phyloP scores from a whole-genome alignment of 768 basidiomycete species.

The Grammothele lineata region DNA sequence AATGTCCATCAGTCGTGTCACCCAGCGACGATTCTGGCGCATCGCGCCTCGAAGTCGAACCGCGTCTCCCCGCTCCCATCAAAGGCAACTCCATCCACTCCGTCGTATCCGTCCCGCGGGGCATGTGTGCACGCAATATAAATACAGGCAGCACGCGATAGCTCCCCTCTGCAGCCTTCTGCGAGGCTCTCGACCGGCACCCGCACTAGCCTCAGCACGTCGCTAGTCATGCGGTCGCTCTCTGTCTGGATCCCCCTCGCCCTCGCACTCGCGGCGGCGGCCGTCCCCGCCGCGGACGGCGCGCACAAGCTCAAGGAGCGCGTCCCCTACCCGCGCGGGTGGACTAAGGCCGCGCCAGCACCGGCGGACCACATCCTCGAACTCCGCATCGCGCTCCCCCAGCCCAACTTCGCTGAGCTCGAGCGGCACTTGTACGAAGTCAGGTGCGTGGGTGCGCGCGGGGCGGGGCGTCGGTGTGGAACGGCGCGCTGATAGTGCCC shows the following conservation, averaged over 20 bases:
- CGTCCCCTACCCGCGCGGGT: slow-evolving; percentile 42
- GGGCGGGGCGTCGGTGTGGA: background rate
- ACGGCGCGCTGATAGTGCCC: too few species aligned
- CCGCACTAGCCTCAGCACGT: background rate
- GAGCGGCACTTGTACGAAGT: slow-evolving; percentile 50
- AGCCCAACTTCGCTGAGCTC: slow-evolving; percentile 46
- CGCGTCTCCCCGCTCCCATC: too few species aligned
- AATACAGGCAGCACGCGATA: too few species aligned
- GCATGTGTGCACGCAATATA: too few species aligned
- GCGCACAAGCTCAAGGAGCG: slow-evolving; percentile 44
- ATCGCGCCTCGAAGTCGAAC: too few species aligned
- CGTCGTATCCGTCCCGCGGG: too few species aligned
- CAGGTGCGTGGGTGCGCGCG: slow-evolving; percentile 25
- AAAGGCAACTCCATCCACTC: too few species aligned
- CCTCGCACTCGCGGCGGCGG: slow-evolving; percentile 5
- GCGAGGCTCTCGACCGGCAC: too few species aligned
- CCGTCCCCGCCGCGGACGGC: slow-evolving; percentile 14
- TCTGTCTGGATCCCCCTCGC: slow-evolving; percentile 9
- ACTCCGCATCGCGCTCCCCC: slow-evolving; percentile 54
- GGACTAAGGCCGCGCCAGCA: slow-evolving; percentile 41
- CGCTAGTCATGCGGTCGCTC: slow-evolving; percentile 13
- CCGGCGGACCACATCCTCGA: slow-evolving; percentile 45
- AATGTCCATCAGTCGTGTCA: too few species aligned
- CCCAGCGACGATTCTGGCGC: too few species aligned
- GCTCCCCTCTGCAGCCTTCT: too few species aligned